phyloP scores from a whole-genome alignment of 1,284 basidiomycete genomes.

The Fomitiporia mediterranea region DNA sequence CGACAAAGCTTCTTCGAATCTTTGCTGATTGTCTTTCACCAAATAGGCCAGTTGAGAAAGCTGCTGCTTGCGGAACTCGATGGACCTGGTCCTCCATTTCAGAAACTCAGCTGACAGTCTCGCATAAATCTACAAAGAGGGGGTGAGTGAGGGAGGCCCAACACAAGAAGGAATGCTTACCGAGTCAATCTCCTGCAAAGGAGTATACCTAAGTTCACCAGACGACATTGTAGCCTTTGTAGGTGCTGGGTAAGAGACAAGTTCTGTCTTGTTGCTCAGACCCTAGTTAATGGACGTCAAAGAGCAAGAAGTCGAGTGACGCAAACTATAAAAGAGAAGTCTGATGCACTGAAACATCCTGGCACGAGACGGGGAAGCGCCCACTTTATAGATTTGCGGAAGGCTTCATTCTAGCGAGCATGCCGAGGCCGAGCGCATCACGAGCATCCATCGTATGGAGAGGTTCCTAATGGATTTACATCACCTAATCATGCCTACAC shows the following conservation, averaged over 20 bases:
- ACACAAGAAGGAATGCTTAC: conserved; percentile 4
- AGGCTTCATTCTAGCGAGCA: too few relatives aligned
- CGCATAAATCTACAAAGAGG: conserved; percentile 43
- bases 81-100: conserved; percentile 52
- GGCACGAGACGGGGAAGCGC: too few relatives aligned
- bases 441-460: too few relatives aligned
- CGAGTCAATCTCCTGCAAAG: conserved; percentile 14
- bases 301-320: background rate
- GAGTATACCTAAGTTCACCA: conserved; percentile 12
- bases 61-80: conserved; percentile 63
- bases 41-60: conserved; percentile 62
- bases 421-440: too few relatives aligned
- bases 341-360: too few relatives aligned
- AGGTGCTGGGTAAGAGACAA: too few relatives aligned
- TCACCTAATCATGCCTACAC: too few relatives aligned
- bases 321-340: background rate
- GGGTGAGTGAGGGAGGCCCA: background rate
- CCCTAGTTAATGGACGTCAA: background rate
- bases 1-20: conserved; percentile 49
- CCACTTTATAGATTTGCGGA: too few relatives aligned
- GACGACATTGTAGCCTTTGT: too few relatives aligned
- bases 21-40: conserved; percentile 57
- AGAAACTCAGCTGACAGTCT: conserved; percentile 48
- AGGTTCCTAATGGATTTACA: too few relatives aligned
- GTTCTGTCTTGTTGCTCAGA: too few relatives aligned